A percentile compares a stretch with the other conserved stretches of the same genome.
These are phyloP conservation scores for Rhizopogon salebrosus DNA, from an alignment of 768 basidiomycete genomes.

Conservation along the genomic window DNA sequence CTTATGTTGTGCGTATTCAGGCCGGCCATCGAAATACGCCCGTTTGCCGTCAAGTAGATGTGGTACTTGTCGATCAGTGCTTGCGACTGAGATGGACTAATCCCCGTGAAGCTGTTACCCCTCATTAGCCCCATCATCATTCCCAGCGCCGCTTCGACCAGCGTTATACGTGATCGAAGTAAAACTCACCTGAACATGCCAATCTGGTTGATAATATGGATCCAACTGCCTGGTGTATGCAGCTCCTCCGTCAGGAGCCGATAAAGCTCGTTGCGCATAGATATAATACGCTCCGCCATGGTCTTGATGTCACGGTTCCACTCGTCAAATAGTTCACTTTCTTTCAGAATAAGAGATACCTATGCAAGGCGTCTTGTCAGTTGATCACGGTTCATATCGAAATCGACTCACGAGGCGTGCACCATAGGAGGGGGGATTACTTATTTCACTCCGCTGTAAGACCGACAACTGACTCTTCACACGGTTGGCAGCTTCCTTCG, in stretches of 20 bases:
- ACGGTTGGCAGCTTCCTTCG: constrained; percentile 59
- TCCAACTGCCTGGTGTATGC: constrained; percentile 88
- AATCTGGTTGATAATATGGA: constrained; percentile 94
- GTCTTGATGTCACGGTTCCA: constrained; percentile 89
- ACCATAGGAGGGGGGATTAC: constrained; percentile 89
- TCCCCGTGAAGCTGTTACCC: constrained; percentile 70
- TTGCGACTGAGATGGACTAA: constrained; percentile 61
- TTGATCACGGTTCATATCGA: background rate
- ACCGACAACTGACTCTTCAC: constrained; percentile 87
- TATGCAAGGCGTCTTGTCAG: constrained; percentile 21
- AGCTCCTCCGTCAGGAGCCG: constrained; percentile 54
- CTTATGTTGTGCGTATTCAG: constrained; percentile 75
- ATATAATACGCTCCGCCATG: constrained; percentile 92
- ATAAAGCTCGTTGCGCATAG: constrained; percentile 81
- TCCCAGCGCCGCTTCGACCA: background rate
- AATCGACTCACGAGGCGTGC: constrained; percentile 68
- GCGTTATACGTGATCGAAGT: too few relatives aligned
- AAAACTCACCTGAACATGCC: constrained; percentile 96
- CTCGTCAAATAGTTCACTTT: constrained; percentile 66
- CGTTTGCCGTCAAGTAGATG: constrained; percentile 82
- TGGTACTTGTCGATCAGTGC: constrained; percentile 68
- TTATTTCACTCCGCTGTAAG: constrained; percentile 90
- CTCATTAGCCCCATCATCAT: constrained; percentile 9
- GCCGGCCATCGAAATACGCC: constrained; percentile 93
- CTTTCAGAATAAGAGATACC: constrained; percentile 80